Base-by-base conservation (phyloP, 192 early-diverging fungal species). In the Linnemannia schmuckeri region DNA sequence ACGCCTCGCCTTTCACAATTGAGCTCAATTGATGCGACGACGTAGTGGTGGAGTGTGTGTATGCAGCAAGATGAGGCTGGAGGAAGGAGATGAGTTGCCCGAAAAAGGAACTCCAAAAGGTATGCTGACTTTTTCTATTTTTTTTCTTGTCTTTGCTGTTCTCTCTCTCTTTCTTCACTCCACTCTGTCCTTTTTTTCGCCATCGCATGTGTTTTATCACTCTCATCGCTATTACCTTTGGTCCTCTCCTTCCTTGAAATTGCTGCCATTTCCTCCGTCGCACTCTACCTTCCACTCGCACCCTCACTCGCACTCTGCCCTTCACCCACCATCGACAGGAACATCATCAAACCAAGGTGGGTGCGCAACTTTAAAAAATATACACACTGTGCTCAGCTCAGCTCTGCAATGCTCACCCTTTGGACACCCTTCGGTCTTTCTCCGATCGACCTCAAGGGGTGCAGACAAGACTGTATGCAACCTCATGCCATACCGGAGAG, bases 101-200 rank as follows among this genome's bases (percentile, higher is more conserved):
- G 46, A 55, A 55, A 55, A 57, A 75, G 27, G 35, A 75, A 37
- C 20, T 24, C 13, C 33, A 71, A 41, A 35, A 15, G 17, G 10
- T 42, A 71, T 71, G 35, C 41, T 27, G 55, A 57, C n/a, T 27
- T n/a, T 70, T 77, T 47, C 18, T 52, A 47, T 78, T 68, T 70
- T 78, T 78, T 70, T 13, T 54, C 5, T 52, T 57, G 15, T n/a
- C 15, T 17, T 46, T 10, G 9, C 44, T 3, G 37, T 37, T 37
- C 37, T 46, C 44, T 12, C 76, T 47, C 18, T 47, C 22, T 70
- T n/a, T 70, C 20, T 9, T 49, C 49, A 3, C 76, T 70, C 17
- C 40, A 9, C 75, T 41, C 24, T 76, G 9, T 61, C 27, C 27
- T 18, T 66, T 38, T 52, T 22, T 30, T n/a, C n/a, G n/a, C n/a